Conservation (phyloP, 306 rosid species). For the Sechiopsis laciniata region DNA sequence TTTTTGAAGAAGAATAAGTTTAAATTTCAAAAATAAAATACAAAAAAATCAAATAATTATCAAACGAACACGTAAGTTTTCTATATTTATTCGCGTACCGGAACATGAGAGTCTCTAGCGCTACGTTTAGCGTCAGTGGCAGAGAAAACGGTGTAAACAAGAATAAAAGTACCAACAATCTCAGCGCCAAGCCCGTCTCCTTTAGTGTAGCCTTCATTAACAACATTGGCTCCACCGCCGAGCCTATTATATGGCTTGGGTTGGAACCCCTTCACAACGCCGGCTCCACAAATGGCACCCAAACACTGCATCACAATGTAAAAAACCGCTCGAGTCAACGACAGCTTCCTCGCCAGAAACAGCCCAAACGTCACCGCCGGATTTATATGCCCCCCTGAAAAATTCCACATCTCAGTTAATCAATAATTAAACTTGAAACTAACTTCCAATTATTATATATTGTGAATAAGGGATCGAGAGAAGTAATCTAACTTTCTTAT, state of each 20-base stretch:
- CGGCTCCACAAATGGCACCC: slow-evolving; percentile 68
- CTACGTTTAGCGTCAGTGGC: slow-evolving; percentile 93
- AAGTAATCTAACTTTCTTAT: too few relatives aligned
- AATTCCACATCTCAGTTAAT: too few relatives aligned
- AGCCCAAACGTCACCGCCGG: slow-evolving; percentile 72
- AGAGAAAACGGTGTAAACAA: slow-evolving; percentile 73
- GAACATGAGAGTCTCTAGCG: slow-evolving; percentile 66
- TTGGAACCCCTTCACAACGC: slow-evolving; percentile 47
- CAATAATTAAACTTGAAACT: too few relatives aligned
- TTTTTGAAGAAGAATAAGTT: too few relatives aligned
- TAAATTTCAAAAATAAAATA: too few relatives aligned
- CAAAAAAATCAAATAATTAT: too few relatives aligned
- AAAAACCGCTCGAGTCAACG: slow-evolving; percentile 65
- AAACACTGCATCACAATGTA: slow-evolving; percentile 77
- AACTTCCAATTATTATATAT: too few relatives aligned
- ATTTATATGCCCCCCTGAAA: slow-evolving; percentile 40
- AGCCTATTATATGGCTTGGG: neutral
- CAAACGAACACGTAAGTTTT: too few relatives aligned
- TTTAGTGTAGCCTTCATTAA: slow-evolving; percentile 62
- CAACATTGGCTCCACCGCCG: slow-evolving; percentile 67
- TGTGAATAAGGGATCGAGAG: too few relatives aligned
- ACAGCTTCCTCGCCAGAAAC: slow-evolving; percentile 73
- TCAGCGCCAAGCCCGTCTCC: slow-evolving; percentile 63
- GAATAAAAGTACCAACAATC: slow-evolving; percentile 51
- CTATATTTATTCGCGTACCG: slow-evolving; percentile 35